Base-by-base conservation (phyloP, 805 yeast species). In the Lipomyces spencermartinsiae region DNA sequence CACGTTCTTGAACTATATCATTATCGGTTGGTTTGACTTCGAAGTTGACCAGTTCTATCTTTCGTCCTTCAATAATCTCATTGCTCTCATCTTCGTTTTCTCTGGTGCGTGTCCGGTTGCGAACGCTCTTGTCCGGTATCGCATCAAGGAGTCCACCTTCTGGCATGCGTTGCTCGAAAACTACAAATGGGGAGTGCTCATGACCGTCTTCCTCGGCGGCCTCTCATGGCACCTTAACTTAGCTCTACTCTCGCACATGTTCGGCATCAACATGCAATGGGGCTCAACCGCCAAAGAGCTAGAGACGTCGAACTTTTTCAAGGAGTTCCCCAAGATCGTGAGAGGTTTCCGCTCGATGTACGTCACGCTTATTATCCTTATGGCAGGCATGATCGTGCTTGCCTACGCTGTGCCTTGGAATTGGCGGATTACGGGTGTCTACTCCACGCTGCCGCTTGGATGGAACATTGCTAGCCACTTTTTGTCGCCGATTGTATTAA, bases 281-380 rank as follows among this genome's bases (percentile, higher is more conserved):
- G 65, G 65, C 19, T 63, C 66, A 8, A 63, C 66, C 34, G 66
- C 66, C 16, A 63, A 63, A 34, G 66, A 63, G 31, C 58, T 63
- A 6, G 63, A 63, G 5, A 8, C 25, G 2, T 63, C 66, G 10
- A 63, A 63, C 33, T 63, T 63, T 51, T 63, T 63, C 37, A 34
- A n/a, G 8, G 66, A 63, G 33, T 35, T 46, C 19, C 63, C 63
- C 2, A 35, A 61, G 65, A 61, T 63, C 12, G 29, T 58, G 63
- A 29, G 29, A 25, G 12, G 37, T 14, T 63, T 58, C 55, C 22
- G 54, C 39, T 6, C 19, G 16, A 63, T 63, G 66, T 63, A 63
- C 29, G 22, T 59, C 33, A n/a, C 31, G 12, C n/a, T 35, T 35
- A n/a, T 33, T 2, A 4, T 37, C 9, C 19, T 46, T 8, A 19